A percentile compares a stretch with the other conserved stretches of the same genome.
phyloP scores from a whole-genome alignment of 2,329 filamentous ascomycete species.

The Mycogone perniciosa region DNA sequence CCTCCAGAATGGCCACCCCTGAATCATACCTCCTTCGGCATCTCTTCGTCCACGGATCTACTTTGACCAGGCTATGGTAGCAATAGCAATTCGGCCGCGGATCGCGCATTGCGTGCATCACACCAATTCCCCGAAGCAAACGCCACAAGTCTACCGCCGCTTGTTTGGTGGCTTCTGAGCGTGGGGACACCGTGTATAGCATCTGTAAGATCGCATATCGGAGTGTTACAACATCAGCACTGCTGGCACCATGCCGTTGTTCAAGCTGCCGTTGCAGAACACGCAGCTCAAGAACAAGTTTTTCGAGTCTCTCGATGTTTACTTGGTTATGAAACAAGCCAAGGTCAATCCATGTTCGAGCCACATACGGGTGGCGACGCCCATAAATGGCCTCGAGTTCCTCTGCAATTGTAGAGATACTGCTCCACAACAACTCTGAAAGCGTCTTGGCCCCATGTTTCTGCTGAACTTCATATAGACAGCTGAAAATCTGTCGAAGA shows the following conservation, averaged over 20 bases:
- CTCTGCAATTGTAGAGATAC: constrained; percentile 36
- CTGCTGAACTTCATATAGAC: constrained; percentile 39
- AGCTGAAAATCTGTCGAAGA: constrained; percentile 36
- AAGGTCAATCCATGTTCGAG: constrained; percentile 36
- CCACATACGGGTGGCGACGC: constrained; percentile 37
- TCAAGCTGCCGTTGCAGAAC: constrained; percentile 31
- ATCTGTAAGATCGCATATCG: constrained; percentile 38
- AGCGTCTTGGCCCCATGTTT: constrained; percentile 37
- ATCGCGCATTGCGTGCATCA: constrained; percentile 32
- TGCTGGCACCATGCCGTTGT: constrained; percentile 26
- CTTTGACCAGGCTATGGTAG: constrained; percentile 38
- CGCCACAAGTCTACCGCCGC: constrained; percentile 34
- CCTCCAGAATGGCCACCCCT: constrained; percentile 31
- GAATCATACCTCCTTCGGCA: constrained; percentile 36
- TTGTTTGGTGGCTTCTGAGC: constrained; percentile 29
- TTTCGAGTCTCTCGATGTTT: constrained; percentile 31
- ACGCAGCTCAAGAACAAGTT: constrained; percentile 33
- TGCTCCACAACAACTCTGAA: constrained; percentile 38
- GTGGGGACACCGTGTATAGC: constrained; percentile 30
- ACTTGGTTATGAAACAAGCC: constrained; percentile 34
- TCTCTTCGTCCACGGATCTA: constrained; percentile 38
- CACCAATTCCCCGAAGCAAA: constrained; percentile 28
- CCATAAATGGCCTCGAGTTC: constrained; percentile 40
- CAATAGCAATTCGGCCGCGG: constrained; percentile 34
- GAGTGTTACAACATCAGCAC: constrained; percentile 31